Percentiles rank a stretch among this genome's conserved stretches.
Conservation (phyloP, 1,139 yeast genomes). For the Hemisphaericaspora xylofermentans region DNA sequence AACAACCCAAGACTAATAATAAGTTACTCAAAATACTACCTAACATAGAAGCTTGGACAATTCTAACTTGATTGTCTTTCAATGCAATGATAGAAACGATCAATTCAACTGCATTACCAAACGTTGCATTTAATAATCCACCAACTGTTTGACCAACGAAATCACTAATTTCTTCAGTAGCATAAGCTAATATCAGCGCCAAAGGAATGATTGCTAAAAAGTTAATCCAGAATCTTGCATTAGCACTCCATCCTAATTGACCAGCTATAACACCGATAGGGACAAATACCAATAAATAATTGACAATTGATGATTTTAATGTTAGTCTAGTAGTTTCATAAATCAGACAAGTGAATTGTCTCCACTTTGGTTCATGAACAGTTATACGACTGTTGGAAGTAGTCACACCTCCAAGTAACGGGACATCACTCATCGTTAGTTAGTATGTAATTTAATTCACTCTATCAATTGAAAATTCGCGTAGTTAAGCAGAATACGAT, state of each 20-base stretch:
- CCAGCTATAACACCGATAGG: slow-evolving; percentile 87
- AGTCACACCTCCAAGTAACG: slow-evolving; percentile 12
- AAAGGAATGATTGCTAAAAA: slow-evolving; percentile 90
- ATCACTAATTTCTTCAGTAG: slow-evolving; percentile 89
- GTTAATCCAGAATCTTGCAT: slow-evolving; percentile 66
- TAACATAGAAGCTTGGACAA: slow-evolving; percentile 95
- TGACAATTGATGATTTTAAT: slow-evolving; percentile 69
- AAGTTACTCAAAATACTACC: slow-evolving; percentile 89
- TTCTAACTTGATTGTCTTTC: slow-evolving; percentile 79
- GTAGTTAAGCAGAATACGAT: too few species aligned
- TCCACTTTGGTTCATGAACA: background rate
- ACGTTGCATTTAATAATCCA: slow-evolving; percentile 90
- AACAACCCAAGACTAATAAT: slow-evolving; percentile 89
- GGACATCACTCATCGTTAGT: slow-evolving; percentile 15
- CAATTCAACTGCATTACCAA: slow-evolving; percentile 92
- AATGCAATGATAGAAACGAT: slow-evolving; percentile 92
- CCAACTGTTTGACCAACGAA: slow-evolving; percentile 89
- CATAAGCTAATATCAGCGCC: slow-evolving; percentile 85
- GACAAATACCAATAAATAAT: slow-evolving; percentile 73
- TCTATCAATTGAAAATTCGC: too few species aligned
- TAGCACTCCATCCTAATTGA: slow-evolving; percentile 53
- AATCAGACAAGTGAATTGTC: background rate
- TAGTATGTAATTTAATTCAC: too few species aligned
- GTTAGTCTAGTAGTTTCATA: slow-evolving; percentile 25
- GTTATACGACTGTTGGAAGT: background rate